Conservation (phyloP, 208 protist genomes). For the Crithidia brevicula region DNA sequence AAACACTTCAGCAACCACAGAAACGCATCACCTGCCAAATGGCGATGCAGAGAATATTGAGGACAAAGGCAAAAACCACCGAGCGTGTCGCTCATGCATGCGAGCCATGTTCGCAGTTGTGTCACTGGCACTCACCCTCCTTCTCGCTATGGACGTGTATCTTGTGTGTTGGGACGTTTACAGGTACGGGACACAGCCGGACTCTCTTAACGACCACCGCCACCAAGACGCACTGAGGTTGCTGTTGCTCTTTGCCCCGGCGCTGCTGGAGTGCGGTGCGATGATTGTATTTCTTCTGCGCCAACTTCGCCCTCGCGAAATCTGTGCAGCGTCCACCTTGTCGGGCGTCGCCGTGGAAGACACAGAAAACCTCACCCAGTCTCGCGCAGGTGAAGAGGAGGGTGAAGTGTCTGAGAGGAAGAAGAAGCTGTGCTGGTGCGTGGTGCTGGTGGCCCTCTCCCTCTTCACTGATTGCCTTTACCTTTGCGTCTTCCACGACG, state of each 20-base stretch:
- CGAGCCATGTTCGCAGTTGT: not conserved
- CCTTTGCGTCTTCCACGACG: not conserved
- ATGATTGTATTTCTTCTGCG: conserved; percentile 1
- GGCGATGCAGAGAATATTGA: not conserved
- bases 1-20: not conserved
- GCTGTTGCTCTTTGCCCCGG: not conserved
- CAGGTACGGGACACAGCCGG: not conserved
- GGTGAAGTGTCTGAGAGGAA: not conserved
- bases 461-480: not conserved
- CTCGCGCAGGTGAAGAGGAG: not conserved
- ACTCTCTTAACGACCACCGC: not conserved
- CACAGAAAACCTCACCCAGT: not conserved
- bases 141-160: not conserved
- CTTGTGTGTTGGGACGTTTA: not conserved
- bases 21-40: not conserved
- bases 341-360: not conserved
- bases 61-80: not conserved
- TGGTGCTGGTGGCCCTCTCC: not conserved
- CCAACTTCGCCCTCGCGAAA: not conserved
- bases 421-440: not conserved
- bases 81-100: not conserved
- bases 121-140: not conserved
- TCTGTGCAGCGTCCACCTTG: too few relatives aligned
- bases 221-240: not conserved
- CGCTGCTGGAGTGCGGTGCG: not conserved